A percentile compares a stretch with the other conserved stretches of the same genome.
These are phyloP conservation scores for Lenzites betulinus DNA, from an alignment of 768 basidiomycete species.

Conservation along the genomic window DNA sequence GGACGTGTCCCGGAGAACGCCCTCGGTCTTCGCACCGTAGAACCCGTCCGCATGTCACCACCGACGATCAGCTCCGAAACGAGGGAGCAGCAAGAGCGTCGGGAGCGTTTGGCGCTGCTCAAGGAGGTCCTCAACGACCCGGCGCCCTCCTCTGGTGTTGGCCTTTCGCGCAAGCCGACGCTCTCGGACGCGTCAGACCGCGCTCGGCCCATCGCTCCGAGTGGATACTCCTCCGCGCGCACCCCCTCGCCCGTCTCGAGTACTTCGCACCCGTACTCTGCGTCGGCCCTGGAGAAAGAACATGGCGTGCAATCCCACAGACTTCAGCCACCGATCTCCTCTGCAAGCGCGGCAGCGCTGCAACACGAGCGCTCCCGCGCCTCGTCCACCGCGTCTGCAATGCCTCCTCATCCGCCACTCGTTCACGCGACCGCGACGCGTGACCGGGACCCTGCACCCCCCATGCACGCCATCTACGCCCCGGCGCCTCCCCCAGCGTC, in stretches of 20 bases:
- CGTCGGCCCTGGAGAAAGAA: slow-evolving; percentile 8
- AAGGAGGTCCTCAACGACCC: slow-evolving; percentile 21
- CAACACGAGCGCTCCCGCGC: slow-evolving; percentile 25
- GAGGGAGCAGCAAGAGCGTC: slow-evolving; percentile 17
- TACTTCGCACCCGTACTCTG: slow-evolving; percentile 6
- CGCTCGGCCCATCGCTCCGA: slow-evolving; percentile 8
- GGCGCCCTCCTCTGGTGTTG: neutral
- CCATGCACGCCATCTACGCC: slow-evolving; percentile 10
- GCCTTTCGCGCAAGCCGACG: slow-evolving; percentile 9
- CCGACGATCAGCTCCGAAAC: neutral
- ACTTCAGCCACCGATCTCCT: slow-evolving; percentile 15
- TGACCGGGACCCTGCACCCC: slow-evolving; percentile 19
- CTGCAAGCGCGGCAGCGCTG: slow-evolving; percentile 21
- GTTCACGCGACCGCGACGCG: slow-evolving; percentile 12
- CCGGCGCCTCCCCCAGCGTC: slow-evolving; percentile 6
- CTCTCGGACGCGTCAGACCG: slow-evolving; percentile 3
- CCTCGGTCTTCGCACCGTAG: slow-evolving; percentile 15
- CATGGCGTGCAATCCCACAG: slow-evolving; percentile 3
- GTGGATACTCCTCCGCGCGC: slow-evolving; percentile 18
- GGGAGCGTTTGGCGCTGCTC: slow-evolving; percentile 17
- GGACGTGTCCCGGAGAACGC: slow-evolving; percentile 13
- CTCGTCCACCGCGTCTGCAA: slow-evolving; percentile 14
- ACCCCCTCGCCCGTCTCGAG: slow-evolving; percentile 24
- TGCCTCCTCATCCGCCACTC: slow-evolving; percentile 3
- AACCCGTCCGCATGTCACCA: slow-evolving; percentile 4